A percentile compares a stretch with the other conserved stretches of the same genome.
These are phyloP conservation scores for Abortiporus biennis DNA, from an alignment of 1,284 basidiomycete genomes.

Conservation along the genomic window DNA sequence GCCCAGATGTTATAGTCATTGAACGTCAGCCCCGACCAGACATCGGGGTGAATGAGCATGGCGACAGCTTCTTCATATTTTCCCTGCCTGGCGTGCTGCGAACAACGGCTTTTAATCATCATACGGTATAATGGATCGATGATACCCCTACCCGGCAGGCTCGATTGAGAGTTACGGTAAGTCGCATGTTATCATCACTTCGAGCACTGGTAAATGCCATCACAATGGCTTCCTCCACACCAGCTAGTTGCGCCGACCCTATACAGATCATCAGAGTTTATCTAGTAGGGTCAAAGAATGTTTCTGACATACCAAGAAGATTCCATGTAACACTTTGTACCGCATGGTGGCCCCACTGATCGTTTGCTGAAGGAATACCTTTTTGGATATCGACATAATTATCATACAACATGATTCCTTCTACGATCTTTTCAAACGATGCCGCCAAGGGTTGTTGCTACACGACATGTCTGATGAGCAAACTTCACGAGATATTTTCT, in stretches of 20 bases:
- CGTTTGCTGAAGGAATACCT: conserved; percentile 41
- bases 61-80: conserved; percentile 54
- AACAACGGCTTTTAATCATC: not conserved
- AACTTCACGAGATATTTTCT: no score
- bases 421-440: conserved; percentile 59
- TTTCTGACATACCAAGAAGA: conserved; percentile 44
- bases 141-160: conserved; percentile 48
- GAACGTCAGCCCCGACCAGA: conserved; percentile 62
- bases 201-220: conserved; percentile 56
- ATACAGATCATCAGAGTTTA: not conserved
- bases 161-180: conserved; percentile 55
- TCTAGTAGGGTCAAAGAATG: not conserved
- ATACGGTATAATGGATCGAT: not conserved
- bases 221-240: conserved; percentile 64
- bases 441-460: conserved; percentile 71
- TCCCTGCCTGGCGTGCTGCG: conserved; percentile 68
- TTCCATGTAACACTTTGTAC: conserved; percentile 71
- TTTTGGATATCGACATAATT: conserved; percentile 57
- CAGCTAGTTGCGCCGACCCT: conserved; percentile 66
- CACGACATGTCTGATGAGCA: no score
- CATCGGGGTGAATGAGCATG: conserved; percentile 58
- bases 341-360: conserved; percentile 66
- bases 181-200: conserved; percentile 51
- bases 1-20: conserved; percentile 67
- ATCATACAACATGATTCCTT: conserved; percentile 66